Base-by-base conservation (phyloP, 2,329 filamentous ascomycete species). In the Alternaria conjuncta region DNA sequence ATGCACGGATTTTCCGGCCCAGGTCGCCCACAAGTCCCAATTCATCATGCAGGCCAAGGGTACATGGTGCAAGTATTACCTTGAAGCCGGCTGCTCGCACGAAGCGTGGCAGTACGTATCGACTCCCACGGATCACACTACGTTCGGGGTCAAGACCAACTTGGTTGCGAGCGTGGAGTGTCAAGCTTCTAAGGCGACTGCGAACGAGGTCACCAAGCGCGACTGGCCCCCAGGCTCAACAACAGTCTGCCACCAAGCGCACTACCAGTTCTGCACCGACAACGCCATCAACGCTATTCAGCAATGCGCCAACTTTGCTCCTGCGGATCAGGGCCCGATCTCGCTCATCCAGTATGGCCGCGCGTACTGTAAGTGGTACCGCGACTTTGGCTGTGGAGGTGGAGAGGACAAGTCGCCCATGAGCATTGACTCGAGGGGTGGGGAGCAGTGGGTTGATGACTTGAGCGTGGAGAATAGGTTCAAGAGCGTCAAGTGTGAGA, bases 351-450 rank as follows among this genome's bases (percentile, higher is more conserved):
- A 60, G 43, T 49, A 55, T 15, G n/a, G 13, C 1, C 44, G 50
- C 4, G 50, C 15, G 3, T 60, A 41, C 6, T 60, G 57, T 5
- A 60, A 55, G 23, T 60, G 57, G 50, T 60, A 55, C 23, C 26
- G 43, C n/a, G 44, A 26, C 9, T 30, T 32, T 25, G 57, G 50
- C 2, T 55, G 57, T 26, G 21, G 2, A 30, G 9, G 28, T 12
- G 53, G 28, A 45, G 11, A 21, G n/a, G n/a, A 28, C 20, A 44
- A 44, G 25, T 23, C 36, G 28, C 20, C 12, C 13, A 20, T 21
- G 7, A 5, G 18, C 9, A 6, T 56, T 21, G 54, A 56, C 6
- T 45, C 54, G 0, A 45, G 25, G 25, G 28, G 8, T 2, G 18
- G 21, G 2, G n/a, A 20, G 43, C 12, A 9, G 18, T 32, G 18